Percentiles rank a stretch among this genome's conserved stretches.
These are phyloP conservation scores for Agrocybe pediades DNA, from an alignment of 768 basidiomycete genomes.

Conservation along the genomic window DNA sequence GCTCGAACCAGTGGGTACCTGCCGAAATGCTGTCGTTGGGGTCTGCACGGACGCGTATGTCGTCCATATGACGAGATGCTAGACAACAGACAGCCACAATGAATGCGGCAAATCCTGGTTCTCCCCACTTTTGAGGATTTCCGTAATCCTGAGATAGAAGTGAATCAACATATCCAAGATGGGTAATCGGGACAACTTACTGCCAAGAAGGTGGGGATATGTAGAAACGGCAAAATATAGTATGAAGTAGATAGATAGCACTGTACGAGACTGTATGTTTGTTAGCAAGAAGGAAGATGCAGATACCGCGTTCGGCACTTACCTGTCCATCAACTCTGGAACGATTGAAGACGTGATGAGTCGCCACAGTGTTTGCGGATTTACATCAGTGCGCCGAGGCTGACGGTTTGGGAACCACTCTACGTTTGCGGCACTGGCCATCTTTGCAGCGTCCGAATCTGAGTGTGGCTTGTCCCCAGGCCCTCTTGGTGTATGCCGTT, in stretches of 20 bases:
- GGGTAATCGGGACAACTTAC: conserved; percentile 41
- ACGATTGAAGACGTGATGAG: conserved; percentile 83
- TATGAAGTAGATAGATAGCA: conserved; percentile 92
- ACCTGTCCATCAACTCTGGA: conserved; percentile 95
- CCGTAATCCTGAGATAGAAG: conserved; percentile 72
- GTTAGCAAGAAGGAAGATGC: conserved; percentile 13
- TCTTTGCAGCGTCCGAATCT: conserved; percentile 27
- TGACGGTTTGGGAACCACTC: conserved; percentile 88
- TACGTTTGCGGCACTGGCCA: conserved; percentile 35
- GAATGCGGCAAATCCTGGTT: conserved; percentile 92
- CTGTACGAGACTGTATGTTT: conserved; percentile 62
- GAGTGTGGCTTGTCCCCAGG: conserved; percentile 23
- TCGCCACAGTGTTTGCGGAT: conserved; percentile 88
- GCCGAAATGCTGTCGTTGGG: conserved; percentile 84
- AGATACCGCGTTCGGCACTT: conserved; percentile 20
- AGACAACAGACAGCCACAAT: conserved; percentile 93
- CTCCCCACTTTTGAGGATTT: conserved; percentile 93
- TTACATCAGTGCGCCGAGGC: conserved; percentile 71
- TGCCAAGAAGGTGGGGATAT: conserved; percentile 85
- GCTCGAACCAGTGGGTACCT: conserved; percentile 90
- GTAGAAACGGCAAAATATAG: conserved; percentile 89
- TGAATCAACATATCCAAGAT: conserved; percentile 8
- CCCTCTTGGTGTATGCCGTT: conserved; percentile 53
- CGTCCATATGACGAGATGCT: conserved; percentile 90
- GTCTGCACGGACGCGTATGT: conserved; percentile 83